phyloP scores from a whole-genome alignment of 192 early-diverging fungal genomes.

The Backusella macrospora region DNA sequence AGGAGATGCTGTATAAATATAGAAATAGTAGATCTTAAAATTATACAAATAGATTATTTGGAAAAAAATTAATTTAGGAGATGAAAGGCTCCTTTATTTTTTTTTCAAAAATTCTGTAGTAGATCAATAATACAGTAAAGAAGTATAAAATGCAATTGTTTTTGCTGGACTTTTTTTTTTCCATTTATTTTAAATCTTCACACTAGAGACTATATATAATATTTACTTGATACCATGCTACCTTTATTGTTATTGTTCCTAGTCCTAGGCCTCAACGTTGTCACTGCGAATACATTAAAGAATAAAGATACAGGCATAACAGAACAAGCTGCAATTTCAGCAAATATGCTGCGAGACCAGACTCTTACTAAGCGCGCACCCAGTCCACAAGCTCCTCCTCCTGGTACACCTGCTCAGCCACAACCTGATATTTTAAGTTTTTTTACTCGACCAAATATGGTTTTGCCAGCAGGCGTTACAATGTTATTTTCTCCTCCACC shows the following conservation, averaged over 20 bases:
- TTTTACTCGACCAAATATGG: not conserved
- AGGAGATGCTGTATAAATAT: not conserved
- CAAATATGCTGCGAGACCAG: not conserved
- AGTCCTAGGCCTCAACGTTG: not conserved
- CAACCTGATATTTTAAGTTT: not conserved
- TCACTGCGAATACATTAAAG: not conserved
- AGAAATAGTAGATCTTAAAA: not conserved
- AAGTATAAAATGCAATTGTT: not conserved
- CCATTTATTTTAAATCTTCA: not conserved
- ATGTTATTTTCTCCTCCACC: not conserved
- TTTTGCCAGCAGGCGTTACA: not conserved
- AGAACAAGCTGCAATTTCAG: slow-evolving; percentile 11
- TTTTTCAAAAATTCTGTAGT: not conserved
- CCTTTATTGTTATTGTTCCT: not conserved
- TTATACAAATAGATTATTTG: not conserved
- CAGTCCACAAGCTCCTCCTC: not conserved
- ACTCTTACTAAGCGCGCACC: not conserved
- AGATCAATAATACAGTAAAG: not conserved
- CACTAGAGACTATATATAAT: not conserved
- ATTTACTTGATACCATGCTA: not conserved
- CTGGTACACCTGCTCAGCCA: not conserved
- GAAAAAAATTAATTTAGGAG: slow-evolving; percentile 3
- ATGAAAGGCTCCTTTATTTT: not conserved
- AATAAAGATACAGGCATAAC: not conserved
- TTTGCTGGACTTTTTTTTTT: not conserved